Conservation (phyloP, 2,329 filamentous ascomycete genomes). For the Biscogniauxia sp. region DNA sequence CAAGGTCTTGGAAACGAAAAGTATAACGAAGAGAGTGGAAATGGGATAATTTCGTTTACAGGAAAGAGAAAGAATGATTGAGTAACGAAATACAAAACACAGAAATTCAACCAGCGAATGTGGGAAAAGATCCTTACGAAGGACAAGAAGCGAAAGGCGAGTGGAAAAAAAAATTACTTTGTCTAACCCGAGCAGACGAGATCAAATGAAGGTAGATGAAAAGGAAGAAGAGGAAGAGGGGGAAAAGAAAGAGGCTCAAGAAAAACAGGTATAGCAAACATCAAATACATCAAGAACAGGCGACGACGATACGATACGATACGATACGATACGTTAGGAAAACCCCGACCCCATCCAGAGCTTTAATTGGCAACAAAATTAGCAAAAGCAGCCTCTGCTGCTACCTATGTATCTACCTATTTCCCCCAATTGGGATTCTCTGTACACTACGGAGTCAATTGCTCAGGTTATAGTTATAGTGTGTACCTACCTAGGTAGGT, state of each 20-base stretch:
- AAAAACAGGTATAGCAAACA: background rate
- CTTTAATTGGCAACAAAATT: too few species aligned
- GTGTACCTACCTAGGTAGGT: too few species aligned
- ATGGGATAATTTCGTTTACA: too few species aligned
- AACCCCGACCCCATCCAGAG: too few species aligned
- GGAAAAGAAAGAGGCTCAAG: background rate
- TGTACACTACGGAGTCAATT: background rate
- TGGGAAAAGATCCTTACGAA: background rate
- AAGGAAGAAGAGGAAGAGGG: slow-evolving; percentile 2
- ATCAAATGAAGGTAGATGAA: background rate
- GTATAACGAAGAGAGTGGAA: background rate
- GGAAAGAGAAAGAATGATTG: background rate
- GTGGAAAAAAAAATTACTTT: background rate
- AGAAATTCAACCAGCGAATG: background rate
- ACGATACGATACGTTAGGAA: too few species aligned
- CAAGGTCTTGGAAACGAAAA: slow-evolving; percentile 4
- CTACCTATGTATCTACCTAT: too few species aligned
- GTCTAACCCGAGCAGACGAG: background rate
- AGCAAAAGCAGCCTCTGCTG: too few species aligned
- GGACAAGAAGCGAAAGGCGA: background rate
- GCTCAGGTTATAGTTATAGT: background rate
- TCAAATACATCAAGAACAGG: background rate
- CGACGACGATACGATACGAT: background rate
- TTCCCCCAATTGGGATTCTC: too few species aligned
- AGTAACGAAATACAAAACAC: background rate